Evolutionary conservation across 345 rosid genomes (phyloP), one percentile per base, ranked within the genome.

Genomic region (Odontarrhena argentea): DNA sequence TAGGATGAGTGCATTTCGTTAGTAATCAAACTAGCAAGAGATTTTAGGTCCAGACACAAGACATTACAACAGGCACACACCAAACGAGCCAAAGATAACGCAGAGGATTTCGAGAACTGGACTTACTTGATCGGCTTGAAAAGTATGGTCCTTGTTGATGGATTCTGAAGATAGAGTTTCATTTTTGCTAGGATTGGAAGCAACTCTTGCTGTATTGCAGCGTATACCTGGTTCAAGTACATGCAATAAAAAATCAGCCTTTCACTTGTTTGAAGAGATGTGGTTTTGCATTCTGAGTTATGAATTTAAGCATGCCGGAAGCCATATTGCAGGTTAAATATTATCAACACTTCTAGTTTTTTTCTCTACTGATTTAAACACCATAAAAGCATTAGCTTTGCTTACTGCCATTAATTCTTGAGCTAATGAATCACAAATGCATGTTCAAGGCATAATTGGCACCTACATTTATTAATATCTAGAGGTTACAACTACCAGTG

Each of bases 111-210:
- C 7, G 2, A 43, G 22, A 4, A 41, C 18, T 14, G 57, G 54
- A 60, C 92, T 83, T 85, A 90, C 98, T 87, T 90, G 65, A 93
- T 85, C 10, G 98, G 96, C 75, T 86, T 93, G 80, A 93, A 94
- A 62, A 94, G 95, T 73, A 94, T 88, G 32, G 84, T 78, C 70
- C 96, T 71, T 60, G 99, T 94, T 25, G 92, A 84, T 55, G 89
- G 82, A 64, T 88, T 94, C 75, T 81, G 95, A 69, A 94, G 78
- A 81, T 94, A 94, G 65, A 91, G 92, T 79, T 87, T 91, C 97
- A 94, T 91, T 82, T 84, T 94, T 12, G 77, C 85, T 77, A 85
- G 77, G 72, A 88, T 91, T 10, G 40, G 52, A 24, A 95, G 95
- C 67, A 94, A 60, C 73, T 88, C 96, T 78, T 83, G 77, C 73